These are phyloP conservation scores for Prunus davidiana DNA, from an alignment of 306 rosid genomes.

Conservation along the genomic window DNA sequence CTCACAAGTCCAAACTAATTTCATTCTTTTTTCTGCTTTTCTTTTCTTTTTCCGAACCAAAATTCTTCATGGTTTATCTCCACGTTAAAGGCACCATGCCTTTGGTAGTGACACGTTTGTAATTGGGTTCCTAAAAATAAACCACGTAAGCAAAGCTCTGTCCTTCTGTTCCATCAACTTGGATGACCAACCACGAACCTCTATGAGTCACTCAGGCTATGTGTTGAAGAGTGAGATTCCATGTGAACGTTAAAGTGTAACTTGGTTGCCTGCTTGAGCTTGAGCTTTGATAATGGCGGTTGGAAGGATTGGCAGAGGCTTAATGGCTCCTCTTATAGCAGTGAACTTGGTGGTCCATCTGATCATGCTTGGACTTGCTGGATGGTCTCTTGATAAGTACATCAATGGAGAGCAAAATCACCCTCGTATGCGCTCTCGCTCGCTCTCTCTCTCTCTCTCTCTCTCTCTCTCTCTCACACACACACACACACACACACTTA, in stretches of 20 bases:
- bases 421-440: conserved; percentile 27
- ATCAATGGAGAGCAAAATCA: conserved; percentile 40
- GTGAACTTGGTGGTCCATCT: conserved; percentile 32
- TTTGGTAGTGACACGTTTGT: conserved; percentile 9
- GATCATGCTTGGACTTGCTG: conserved; percentile 38
- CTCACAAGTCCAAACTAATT: background rate
- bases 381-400: conserved; percentile 45
- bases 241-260: background rate
- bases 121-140: conserved; percentile 11
- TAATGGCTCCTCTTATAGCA: conserved; percentile 36
- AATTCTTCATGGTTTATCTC: background rate
- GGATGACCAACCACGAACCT: background rate
- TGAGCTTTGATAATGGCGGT: conserved; percentile 15
- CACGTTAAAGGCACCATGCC: conserved; percentile 4
- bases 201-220: background rate
- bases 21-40: background rate
- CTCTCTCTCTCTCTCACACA: background rate
- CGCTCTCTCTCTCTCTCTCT: background rate
- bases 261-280: background rate
- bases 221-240: background rate
- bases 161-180: conserved; percentile 7
- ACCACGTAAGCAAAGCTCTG: conserved; percentile 9
- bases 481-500: too few species aligned
- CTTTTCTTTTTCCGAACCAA: background rate
- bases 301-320: conserved; percentile 29